Evolutionary conservation across 139 green algal species (phyloP).

Genomic region (Klebsormidium nitens): DNA sequence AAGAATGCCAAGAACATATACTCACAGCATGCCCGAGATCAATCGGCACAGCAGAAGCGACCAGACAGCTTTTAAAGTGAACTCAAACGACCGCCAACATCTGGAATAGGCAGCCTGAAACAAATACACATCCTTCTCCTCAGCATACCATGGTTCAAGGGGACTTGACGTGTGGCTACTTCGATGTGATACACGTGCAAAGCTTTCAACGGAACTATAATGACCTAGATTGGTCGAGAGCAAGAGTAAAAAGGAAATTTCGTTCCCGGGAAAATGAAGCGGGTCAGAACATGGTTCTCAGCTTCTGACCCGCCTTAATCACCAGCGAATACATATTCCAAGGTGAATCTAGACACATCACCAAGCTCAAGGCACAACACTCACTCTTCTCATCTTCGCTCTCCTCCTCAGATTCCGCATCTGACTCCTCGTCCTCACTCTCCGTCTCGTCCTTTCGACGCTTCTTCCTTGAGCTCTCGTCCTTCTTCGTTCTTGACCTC

Average conservation of each 20-base stretch:
- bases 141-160: too few species aligned
- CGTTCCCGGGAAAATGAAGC: neutral
- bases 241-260: neutral
- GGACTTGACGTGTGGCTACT: too few species aligned
- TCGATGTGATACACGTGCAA: too few species aligned
- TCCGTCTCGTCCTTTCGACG: constrained; percentile 6
- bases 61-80: too few species aligned
- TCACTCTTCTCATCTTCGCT: neutral
- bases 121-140: too few species aligned
- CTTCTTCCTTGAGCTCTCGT: constrained; percentile 6
- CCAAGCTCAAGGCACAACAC: neutral
- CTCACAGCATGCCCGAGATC: too few species aligned
- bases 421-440: neutral
- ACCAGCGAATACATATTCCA: neutral
- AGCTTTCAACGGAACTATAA: too few species aligned
- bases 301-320: neutral
- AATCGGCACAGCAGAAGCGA: too few species aligned
- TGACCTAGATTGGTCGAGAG: too few species aligned
- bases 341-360: neutral
- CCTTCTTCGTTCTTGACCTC: neutral
- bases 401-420: neutral
- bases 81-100: too few species aligned
- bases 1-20: too few species aligned
- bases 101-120: too few species aligned
- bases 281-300: neutral